Base-by-base conservation (phyloP, 2,329 filamentous ascomycete genomes). In the Colletotrichum sp. region DNA sequence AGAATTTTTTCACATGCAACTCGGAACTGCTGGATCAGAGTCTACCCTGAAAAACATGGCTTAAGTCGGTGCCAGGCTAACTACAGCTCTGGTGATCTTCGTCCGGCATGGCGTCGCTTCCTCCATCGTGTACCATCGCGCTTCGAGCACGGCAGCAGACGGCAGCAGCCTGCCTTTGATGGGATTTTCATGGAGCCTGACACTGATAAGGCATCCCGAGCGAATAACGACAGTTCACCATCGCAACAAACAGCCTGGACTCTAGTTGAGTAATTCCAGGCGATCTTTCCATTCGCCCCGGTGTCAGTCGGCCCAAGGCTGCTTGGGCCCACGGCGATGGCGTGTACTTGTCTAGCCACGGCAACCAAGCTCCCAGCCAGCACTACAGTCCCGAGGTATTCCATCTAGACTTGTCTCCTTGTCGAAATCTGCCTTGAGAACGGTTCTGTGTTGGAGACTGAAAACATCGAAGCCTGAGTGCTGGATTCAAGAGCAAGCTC, bases 401-500 rank as follows among this genome's bases (percentile, higher is more conserved):
- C n/a, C 16, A 24, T 52, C 44, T 52, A 52, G n/a, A 52, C n/a
- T 12, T 21, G 6, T 21, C 10, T 1, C n/a, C 21, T 52, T 1
- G n/a, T 7, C n/a, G 2, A 13, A 52, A 12, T 52, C 6, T 52
- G n/a, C 44, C 44, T 52, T 24, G n/a, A 52, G 2, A 28, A n/a
- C n/a, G n/a, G n/a, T 21, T 49, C n/a, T 52, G 4, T 0, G 6
- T 13, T 21, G n/a, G 12, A 52, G 44, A 0, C n/a, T 52, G 44
- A 1, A 52, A 13, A 52, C n/a, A 0, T 0, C 0, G n/a, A 52
- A 21, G n/a, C 0, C 44, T 52, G n/a, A 21, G 6, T 24, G 0
- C n/a, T 21, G 10, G 6, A 52, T 52, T 0, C 1, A 24, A 13
- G n/a, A 52, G n/a, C 44, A 21, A 52, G n/a, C 6, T 7, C 1